Evolutionary conservation across 2,329 filamentous ascomycete genomes (phyloP), one percentile per base, ranked within the genome.

Genomic region (Xylariomycetidae sp.): DNA sequence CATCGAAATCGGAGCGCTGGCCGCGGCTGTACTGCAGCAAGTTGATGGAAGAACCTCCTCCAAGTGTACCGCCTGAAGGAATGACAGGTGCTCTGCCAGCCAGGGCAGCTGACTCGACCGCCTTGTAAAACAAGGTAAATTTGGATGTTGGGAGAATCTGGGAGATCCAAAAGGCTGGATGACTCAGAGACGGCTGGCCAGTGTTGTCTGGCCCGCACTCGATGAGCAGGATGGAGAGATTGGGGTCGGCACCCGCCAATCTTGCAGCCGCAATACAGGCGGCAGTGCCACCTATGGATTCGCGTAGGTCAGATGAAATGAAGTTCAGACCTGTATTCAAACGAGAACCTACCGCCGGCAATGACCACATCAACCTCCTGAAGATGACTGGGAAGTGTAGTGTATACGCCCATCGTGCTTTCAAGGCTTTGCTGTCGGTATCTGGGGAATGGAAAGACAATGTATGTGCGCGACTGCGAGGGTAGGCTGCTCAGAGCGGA

Each of bases 1-100:
- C 28, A 15, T 55, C 48, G 2, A 42, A 54, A 27, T 63, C 58
- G 19, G 42, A 40, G 14, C 47, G 37, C 33, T 59, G 54, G n/a
- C 46, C 52, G 12, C 58, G 43, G 4, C 41, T 43, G 32, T 56
- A 44, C 52, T 67, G 62, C 59, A 67, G 60, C 38, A 64, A 65
- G 38, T 70, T 70, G 24, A 70, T 63, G 2, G 64, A 64, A 2
- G 59, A 63, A 8, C 72, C 72, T 14, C 74, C 74, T 17, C 74
- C 74, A 0, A 78, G 58, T 1, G 65, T 29, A 10, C 13, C 5
- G 5, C 13, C 26, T 6, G 13, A 8, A 5, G 10, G 10, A 6
- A 29, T 15, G 13, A 17, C 15, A 16, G n/a, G n/a, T 12, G 16
- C 5, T 9, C 26, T 13, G 7, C 15, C 26, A 12, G 5, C 26